These are phyloP conservation scores for Ganoderma leucocontextum DNA, from an alignment of 1,284 basidiomycete genomes.

Conservation along the genomic window DNA sequence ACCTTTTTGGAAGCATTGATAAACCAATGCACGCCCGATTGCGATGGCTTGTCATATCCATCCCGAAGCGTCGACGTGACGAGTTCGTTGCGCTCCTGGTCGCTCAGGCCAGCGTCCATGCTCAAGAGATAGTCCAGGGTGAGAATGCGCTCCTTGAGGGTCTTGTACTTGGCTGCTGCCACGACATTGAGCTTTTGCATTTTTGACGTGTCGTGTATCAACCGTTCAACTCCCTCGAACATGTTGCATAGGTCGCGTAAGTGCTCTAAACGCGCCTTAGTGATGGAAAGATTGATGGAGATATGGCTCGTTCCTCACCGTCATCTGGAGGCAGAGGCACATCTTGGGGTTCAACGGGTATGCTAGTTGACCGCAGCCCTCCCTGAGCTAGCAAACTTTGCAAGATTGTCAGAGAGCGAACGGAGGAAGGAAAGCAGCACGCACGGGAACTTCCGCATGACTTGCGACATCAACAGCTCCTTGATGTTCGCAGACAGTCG, in stretches of 20 bases:
- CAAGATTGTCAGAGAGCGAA: neutral
- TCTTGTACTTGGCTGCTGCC: neutral
- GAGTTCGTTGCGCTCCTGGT: neutral
- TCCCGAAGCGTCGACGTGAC: neutral
- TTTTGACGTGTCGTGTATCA: neutral
- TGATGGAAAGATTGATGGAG: neutral
- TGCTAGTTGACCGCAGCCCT: neutral
- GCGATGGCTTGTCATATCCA: neutral
- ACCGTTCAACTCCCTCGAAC: neutral
- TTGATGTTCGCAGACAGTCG: neutral
- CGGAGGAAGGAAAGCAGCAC: neutral
- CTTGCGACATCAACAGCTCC: neutral
- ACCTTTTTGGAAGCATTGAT: neutral
- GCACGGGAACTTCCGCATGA: conserved; percentile 1
- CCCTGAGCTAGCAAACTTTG: neutral
- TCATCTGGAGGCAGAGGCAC: neutral
- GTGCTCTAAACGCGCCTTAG: neutral
- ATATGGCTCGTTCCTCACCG: neutral
- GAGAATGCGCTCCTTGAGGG: conserved; percentile 13
- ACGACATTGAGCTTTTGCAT: neutral
- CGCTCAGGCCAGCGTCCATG: neutral
- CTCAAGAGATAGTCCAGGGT: conserved; percentile 7
- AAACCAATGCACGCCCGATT: neutral
- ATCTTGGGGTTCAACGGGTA: neutral
- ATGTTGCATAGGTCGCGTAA: neutral